phyloP scores from a whole-genome alignment of 2,329 filamentous ascomycete species.

The Fusarium miscanthi region DNA sequence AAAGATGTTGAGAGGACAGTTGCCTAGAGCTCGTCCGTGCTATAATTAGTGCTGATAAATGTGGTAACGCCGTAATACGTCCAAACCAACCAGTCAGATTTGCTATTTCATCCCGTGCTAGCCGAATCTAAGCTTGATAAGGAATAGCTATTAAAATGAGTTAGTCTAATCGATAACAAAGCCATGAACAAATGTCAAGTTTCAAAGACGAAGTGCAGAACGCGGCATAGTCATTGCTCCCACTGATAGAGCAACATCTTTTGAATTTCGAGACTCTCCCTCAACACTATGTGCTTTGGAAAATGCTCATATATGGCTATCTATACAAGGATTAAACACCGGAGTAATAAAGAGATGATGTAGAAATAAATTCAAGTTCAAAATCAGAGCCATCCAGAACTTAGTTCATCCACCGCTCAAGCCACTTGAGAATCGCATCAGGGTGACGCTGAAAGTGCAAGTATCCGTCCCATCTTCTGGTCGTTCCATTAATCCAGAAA shows the following conservation, averaged over 20 bases:
- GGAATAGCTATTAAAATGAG: not conserved
- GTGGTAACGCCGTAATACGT: too few relatives aligned
- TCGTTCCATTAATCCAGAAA: not conserved
- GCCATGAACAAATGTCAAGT: not conserved
- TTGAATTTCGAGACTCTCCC: not conserved
- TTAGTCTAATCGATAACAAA: not conserved
- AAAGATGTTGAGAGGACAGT: not conserved
- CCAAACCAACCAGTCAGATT: not conserved
- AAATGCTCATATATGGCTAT: not conserved
- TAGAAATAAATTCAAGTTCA: not conserved
- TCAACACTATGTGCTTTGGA: not conserved
- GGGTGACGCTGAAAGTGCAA: not conserved
- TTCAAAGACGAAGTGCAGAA: not conserved
- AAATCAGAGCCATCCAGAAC: not conserved
- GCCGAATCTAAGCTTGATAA: not conserved
- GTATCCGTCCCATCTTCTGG: not conserved
- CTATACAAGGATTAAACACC: too few relatives aligned
- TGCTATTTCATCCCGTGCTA: not conserved
- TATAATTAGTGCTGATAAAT: not conserved
- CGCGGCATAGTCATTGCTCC: not conserved
- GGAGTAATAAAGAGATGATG: rapidly evolving
- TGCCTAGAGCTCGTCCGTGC: not conserved
- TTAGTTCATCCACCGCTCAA: not conserved
- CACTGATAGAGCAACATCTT: rapidly evolving
- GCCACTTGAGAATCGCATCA: not conserved